These are phyloP conservation scores for Asterella californica DNA, from an alignment of 225 moss, liverwort and hornwort genomes.

Conservation along the genomic window DNA sequence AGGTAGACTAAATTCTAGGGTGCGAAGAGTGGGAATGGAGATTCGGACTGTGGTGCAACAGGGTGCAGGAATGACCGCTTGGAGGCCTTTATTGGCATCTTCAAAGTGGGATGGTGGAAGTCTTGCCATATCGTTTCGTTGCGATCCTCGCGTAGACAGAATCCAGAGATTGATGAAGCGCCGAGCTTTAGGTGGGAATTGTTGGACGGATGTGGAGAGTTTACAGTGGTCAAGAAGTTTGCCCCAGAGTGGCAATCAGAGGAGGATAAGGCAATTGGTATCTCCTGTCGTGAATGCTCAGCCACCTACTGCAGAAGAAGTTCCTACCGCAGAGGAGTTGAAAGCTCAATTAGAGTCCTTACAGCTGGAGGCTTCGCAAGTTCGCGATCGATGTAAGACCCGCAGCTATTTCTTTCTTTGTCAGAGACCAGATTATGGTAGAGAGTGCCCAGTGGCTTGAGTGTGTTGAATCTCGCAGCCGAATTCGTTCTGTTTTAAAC, in stretches of 20 bases:
- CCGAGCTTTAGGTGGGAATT: not conserved
- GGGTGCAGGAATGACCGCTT: not conserved
- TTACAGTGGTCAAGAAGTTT: not conserved
- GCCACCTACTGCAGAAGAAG: slow-evolving; percentile 1
- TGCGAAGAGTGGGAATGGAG: not conserved
- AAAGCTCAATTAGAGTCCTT: slow-evolving; percentile 61
- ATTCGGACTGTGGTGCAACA: not conserved
- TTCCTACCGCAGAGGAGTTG: slow-evolving; percentile 42
- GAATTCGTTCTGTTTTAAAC: not conserved
- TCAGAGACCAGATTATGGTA: not conserved
- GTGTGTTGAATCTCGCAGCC: not conserved
- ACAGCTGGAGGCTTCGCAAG: slow-evolving; percentile 69
- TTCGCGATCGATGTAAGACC: slow-evolving; percentile 62
- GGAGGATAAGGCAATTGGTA: not conserved
- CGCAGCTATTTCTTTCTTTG: not conserved
- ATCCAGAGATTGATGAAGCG: not conserved
- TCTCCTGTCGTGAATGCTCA: slow-evolving; percentile 1
- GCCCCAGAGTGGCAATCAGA: not conserved
- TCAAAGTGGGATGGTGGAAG: not conserved
- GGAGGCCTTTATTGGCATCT: not conserved
- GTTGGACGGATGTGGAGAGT: not conserved
- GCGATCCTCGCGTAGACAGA: too few relatives aligned
- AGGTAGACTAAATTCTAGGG: not conserved
- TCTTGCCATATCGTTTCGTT: not conserved
- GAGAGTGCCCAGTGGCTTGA: not conserved